Evolutionary conservation across 1,139 yeast species (phyloP), one percentile per base, ranked within the genome.

Genomic region (Hansenula sp.): DNA sequence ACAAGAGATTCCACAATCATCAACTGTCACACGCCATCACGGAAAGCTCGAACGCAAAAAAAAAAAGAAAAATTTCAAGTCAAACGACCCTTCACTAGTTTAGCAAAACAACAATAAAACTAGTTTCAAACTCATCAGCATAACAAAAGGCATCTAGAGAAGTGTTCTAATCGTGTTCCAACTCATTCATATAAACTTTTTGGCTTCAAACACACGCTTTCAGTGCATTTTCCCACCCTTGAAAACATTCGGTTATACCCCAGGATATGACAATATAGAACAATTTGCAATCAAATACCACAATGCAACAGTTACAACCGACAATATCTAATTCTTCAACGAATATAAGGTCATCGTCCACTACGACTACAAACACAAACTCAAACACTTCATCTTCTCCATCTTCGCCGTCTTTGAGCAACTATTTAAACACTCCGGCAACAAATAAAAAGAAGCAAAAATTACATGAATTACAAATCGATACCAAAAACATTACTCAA

Each of bases 371-470:
- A 9, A 21, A 33, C 1, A 13, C 45, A 18, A 40, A 42, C 13
- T 40, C 50, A n/a, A 43, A 48, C 18, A 45, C 47, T 24, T 50
- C 58, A 17, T 38, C 42, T 18, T 21, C 35, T 12, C 41, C 38
- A n/a, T 18, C 33, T 11, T 32, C 34, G 17, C 19, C 45, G 21
- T 15, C 25, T 12, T 9, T 21, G 6, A 15, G 8, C 5, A 35
- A n/a, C 31, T 28, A 11, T 19, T n/a, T 45, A 31, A 24, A 31
- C 24, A 27, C 31, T 19, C 28, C 32, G 11, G 9, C 38, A 33
- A 34, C 41, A 21, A 35, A 24, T 10, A 29, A 21, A 21, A 38
- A 24, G 16, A 21, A 19, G 11, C 36, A 35, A 13, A 39, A 29
- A 11, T 29, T 33, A 30, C n/a, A 30, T 18, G 31, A 11, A 11